Percentiles rank a stretch among this genome's conserved stretches.
Conservation (phyloP, 257 asterid species). For the Schizonepeta tenuifolia region DNA sequence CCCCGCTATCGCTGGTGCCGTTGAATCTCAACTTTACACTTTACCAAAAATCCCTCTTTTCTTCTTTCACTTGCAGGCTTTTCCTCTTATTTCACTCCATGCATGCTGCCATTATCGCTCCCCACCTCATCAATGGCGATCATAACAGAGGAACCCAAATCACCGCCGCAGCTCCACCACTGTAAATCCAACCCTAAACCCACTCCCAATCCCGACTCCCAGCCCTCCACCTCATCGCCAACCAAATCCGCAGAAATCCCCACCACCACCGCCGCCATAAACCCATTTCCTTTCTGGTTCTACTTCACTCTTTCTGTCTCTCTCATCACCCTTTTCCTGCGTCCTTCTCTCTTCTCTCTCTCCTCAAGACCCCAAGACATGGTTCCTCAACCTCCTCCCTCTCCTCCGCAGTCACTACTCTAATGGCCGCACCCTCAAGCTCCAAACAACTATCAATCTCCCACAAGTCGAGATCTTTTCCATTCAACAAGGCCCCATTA, state of each 20-base stretch:
- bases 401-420: conserved; percentile 73
- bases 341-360: conserved; percentile 57
- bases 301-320: conserved; percentile 66
- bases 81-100: background rate
- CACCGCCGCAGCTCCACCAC: conserved; percentile 45
- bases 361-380: conserved; percentile 69
- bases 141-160: conserved; percentile 63
- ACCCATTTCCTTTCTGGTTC: conserved; percentile 87
- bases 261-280: conserved; percentile 29
- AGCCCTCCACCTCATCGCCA: conserved; percentile 36
- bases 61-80: background rate
- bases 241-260: conserved; percentile 35
- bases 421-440: conserved; percentile 70
- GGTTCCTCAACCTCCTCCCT: conserved; percentile 78
- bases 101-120: conserved; percentile 6
- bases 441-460: conserved; percentile 63
- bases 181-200: conserved; percentile 43
- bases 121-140: conserved; percentile 56
- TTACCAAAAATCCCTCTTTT: conserved; percentile 9
- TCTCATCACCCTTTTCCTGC: conserved; percentile 51
- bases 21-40: conserved; percentile 15
- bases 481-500: conserved; percentile 61
- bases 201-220: conserved; percentile 39
- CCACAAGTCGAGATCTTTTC: conserved; percentile 82
- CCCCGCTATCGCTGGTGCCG: too few species aligned